These are phyloP conservation scores for Pythium inflatum DNA, from an alignment of 352 stramenopile species.

Conservation along the genomic window DNA sequence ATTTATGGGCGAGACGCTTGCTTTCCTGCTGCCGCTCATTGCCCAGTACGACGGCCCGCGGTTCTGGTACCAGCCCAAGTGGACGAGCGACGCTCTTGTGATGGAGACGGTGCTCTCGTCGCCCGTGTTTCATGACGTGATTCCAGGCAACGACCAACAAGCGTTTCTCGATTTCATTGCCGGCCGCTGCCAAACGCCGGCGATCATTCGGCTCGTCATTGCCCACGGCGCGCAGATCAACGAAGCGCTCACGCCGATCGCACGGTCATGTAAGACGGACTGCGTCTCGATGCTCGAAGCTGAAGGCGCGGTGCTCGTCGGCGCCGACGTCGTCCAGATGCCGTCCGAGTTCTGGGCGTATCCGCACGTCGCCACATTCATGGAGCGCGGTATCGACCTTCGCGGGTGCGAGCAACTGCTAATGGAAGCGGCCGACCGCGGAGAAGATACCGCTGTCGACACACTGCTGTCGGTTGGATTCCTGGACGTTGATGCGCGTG, in stretches of 20 bases:
- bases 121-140: background rate
- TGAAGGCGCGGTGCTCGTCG: slow-evolving; percentile 3
- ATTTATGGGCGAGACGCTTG: slow-evolving; percentile 3
- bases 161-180: background rate
- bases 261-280: background rate
- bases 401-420: background rate
- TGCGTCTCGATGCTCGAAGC: background rate
- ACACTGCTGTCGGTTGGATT: background rate
- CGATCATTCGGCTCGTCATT: background rate
- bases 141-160: background rate
- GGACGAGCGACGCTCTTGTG: background rate
- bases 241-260: background rate
- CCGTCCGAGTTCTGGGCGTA: background rate
- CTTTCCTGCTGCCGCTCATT: background rate
- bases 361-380: background rate
- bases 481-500: slow-evolving; percentile 4
- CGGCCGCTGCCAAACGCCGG: background rate
- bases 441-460: background rate
- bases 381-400: slow-evolving; percentile 1
- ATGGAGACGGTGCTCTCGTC: background rate
- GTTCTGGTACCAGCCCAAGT: background rate
- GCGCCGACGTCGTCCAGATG: background rate
- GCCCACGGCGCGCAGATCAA: slow-evolving; percentile 1
- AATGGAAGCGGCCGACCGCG: background rate
- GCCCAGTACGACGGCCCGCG: background rate